These are phyloP conservation scores for Xylaria palmicola DNA, from an alignment of 495 filamentous ascomycete species.

Conservation along the genomic window DNA sequence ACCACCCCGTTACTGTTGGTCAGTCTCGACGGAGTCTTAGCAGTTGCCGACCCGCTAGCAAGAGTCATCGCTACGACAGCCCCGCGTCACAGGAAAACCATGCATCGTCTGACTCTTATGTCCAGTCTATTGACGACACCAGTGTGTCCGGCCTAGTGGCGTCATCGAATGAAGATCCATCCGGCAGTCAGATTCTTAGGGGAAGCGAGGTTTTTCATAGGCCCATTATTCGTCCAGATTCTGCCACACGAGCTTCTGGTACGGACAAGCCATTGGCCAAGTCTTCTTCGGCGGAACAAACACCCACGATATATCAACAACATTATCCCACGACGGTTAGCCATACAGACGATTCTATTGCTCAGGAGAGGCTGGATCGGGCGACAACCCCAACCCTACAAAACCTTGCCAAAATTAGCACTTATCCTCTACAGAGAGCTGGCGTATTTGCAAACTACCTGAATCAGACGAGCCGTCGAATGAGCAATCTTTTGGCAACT, in stretches of 20 bases:
- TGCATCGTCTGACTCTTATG: slow-evolving; percentile 74
- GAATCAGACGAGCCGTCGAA: slow-evolving; percentile 67
- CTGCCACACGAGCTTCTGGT: slow-evolving; percentile 31
- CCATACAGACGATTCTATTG: slow-evolving; percentile 31
- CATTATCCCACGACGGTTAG: slow-evolving; percentile 36
- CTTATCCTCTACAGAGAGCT: slow-evolving; percentile 82
- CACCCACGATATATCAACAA: slow-evolving; percentile 14
- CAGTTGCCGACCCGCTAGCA: slow-evolving; percentile 49
- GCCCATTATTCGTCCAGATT: slow-evolving; percentile 63
- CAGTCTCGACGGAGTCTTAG: slow-evolving; percentile 59
- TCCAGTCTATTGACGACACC: slow-evolving; percentile 69
- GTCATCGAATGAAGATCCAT: slow-evolving; percentile 76
- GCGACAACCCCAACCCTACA: slow-evolving; percentile 60
- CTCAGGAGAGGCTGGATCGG: slow-evolving; percentile 29
- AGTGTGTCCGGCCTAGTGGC: slow-evolving; percentile 64
- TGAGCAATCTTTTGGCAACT: slow-evolving; percentile 82
- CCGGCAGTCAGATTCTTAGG: slow-evolving; percentile 85
- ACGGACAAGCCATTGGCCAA: slow-evolving; percentile 19
- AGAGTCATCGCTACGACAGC: slow-evolving; percentile 39
- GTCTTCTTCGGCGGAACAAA: slow-evolving; percentile 13
- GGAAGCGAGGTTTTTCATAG: slow-evolving; percentile 86
- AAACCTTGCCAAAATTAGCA: slow-evolving; percentile 69
- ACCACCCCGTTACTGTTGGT: slow-evolving; percentile 35
- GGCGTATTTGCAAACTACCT: slow-evolving; percentile 82
- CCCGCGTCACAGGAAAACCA: slow-evolving; percentile 51